Base-by-base conservation (phyloP, 495 filamentous ascomycete species). In the Trichodelitschia bisporula region DNA sequence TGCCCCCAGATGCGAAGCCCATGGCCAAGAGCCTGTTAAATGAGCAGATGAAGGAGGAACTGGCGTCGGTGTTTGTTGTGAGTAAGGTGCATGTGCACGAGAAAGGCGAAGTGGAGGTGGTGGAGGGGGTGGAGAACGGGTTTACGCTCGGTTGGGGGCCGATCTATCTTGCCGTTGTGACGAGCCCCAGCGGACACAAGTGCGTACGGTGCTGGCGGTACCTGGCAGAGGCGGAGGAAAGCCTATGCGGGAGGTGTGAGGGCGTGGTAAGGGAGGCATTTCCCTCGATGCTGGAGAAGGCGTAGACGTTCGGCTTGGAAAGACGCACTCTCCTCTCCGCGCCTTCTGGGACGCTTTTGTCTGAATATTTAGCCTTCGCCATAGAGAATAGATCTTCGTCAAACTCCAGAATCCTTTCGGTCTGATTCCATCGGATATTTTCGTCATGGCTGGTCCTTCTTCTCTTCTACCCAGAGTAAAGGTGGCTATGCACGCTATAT, bases 21-120 rank as follows among this genome's bases (percentile, higher is more conserved):
- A 28, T 37, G 42, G 30, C 41, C 38, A 26, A 48, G 15, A 30
- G 40, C 8, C 21, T 38, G 16, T 17, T 69, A 0, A 56, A 78
- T 36, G 44, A 55, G 15, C 54, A 52, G 36, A 68, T 69, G 41
- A 40, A 50, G 16, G 51, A 61, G 8, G 76, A 83, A 38, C 61
- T 91, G 4, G 69, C 65, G 3, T 54, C 56, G 27, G 57, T 86
- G 30, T 80, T 83, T 39, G 77, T 89, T 12, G 74, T 86, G 3
- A 83, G 77, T 1, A 56, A 54, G 0, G 67, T 84, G 0, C 53
- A 55, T 2, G 32, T 79, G 2, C 51, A 53, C 18, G 40, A 37
- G 4, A 26, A 26, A 0, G 3, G 13, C 12, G 17, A n/a, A 18
- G 16, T 30, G 9, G 46, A 42, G 19, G 44, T 34, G 8, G 46